phyloP scores from a whole-genome alignment of 1,284 basidiomycete species.

The Papiliotrema flavescens region DNA sequence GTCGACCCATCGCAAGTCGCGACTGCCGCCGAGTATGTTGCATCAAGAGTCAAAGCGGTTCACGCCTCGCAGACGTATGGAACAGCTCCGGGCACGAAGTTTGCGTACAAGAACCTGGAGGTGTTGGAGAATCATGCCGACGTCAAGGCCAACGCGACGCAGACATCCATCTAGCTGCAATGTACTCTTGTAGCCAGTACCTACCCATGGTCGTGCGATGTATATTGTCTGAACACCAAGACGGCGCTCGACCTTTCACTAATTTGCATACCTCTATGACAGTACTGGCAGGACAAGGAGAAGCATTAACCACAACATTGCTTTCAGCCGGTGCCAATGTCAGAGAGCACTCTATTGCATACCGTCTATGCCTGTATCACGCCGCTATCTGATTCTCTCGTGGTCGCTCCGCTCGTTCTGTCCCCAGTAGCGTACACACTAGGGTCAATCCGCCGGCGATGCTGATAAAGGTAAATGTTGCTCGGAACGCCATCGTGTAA shows the following conservation, averaged over 20 bases:
- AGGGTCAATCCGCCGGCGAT: conserved; percentile 5
- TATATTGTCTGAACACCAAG: not conserved
- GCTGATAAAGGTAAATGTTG: conserved; percentile 9
- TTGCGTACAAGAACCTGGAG: conserved; percentile 23
- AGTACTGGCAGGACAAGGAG: not conserved
- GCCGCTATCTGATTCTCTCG: not conserved
- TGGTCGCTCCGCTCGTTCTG: not conserved
- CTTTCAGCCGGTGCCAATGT: too few species aligned
- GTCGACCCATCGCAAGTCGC: conserved; percentile 10
- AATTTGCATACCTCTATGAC: too few species aligned
- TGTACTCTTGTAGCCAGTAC: not conserved
- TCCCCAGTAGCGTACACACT: not conserved
- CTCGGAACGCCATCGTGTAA: conserved; percentile 13
- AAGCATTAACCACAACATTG: too few species aligned
- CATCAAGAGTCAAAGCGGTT: conserved; percentile 24
- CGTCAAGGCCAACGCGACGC: not conserved
- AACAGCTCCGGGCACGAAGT: conserved; percentile 21
- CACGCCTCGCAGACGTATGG: conserved; percentile 20
- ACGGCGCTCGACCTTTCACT: too few species aligned
- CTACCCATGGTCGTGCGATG: not conserved
- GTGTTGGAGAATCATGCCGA: conserved; percentile 21
- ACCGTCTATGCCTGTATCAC: not conserved
- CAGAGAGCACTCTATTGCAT: too few species aligned
- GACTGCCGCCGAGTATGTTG: conserved; percentile 24
- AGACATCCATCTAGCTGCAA: not conserved